phyloP scores from a whole-genome alignment of 1,284 basidiomycete genomes.

The Trametes pubescens region DNA sequence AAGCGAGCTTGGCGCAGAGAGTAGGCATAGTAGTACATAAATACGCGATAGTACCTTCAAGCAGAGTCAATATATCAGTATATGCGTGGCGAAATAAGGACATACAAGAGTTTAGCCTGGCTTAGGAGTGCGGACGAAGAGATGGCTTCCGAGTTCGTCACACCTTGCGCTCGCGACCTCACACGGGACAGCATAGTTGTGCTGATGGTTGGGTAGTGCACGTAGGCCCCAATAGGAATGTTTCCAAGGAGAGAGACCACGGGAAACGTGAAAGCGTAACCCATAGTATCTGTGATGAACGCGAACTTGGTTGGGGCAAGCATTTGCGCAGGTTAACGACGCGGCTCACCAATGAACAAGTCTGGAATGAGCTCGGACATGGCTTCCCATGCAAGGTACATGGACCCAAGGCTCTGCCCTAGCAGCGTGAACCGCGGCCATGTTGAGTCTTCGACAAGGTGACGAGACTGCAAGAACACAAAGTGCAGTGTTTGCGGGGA shows the following conservation, averaged over 20 bases:
- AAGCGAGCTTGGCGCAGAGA: constrained; percentile 82
- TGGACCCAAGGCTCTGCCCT: constrained; percentile 90
- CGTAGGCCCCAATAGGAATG: constrained; percentile 87
- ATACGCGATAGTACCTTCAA: constrained; percentile 86
- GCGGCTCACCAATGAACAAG: constrained; percentile 81
- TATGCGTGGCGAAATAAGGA: constrained; percentile 25
- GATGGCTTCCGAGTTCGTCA: constrained; percentile 74
- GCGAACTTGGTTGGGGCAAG: neutral
- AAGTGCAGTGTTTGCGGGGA: constrained; percentile 75
- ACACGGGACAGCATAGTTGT: constrained; percentile 94
- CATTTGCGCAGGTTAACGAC: neutral
- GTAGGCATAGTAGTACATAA: constrained; percentile 84
- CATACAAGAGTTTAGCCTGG: constrained; percentile 77
- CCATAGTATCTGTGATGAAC: constrained; percentile 88
- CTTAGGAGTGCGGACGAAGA: constrained; percentile 70
- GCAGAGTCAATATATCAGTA: constrained; percentile 7
- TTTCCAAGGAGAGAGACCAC: constrained; percentile 70
- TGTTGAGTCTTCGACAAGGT: constrained; percentile 81
- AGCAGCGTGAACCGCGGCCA: constrained; percentile 93
- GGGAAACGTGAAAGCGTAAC: constrained; percentile 94
- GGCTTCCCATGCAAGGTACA: constrained; percentile 86
- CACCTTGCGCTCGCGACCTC: constrained; percentile 60
- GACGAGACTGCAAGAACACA: constrained; percentile 76
- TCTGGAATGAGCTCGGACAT: constrained; percentile 82
- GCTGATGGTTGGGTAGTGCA: constrained; percentile 97